phyloP scores from a whole-genome alignment of 495 filamentous ascomycete species.

The Aspergillus bertholletiae region DNA sequence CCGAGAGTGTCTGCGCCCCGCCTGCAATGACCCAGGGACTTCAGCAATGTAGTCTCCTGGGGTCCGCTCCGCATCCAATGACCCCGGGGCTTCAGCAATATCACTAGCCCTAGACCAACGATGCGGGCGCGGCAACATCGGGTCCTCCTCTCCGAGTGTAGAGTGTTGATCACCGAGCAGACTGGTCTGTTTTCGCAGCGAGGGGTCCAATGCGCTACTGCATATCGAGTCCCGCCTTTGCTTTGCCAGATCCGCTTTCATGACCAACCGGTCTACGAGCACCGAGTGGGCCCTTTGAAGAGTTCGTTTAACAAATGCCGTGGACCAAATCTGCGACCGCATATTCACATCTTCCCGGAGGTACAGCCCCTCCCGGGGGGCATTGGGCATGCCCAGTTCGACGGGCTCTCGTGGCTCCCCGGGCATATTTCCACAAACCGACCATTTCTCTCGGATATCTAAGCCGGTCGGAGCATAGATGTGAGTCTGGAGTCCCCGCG shows the following conservation, averaged over 20 bases:
- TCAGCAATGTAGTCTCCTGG: neutral
- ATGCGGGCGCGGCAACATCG: neutral
- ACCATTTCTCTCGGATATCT: constrained; percentile 68
- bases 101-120: neutral
- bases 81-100: too few species aligned
- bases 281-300: constrained; percentile 65
- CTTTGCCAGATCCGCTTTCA: constrained; percentile 45
- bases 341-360: constrained; percentile 75
- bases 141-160: too few species aligned
- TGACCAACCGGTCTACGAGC: constrained; percentile 61
- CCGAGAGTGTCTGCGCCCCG: neutral
- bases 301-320: constrained; percentile 69
- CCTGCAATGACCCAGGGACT: neutral
- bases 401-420: constrained; percentile 56
- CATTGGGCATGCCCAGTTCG: constrained; percentile 47
- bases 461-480: constrained; percentile 65
- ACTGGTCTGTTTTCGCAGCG: neutral
- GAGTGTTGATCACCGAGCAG: too few species aligned
- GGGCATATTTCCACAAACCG: constrained; percentile 54
- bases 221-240: neutral
- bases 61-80: too few species aligned
- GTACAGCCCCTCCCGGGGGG: constrained; percentile 63
- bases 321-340: constrained; percentile 69
- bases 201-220: neutral
- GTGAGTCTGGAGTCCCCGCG: constrained; percentile 69